A percentile compares a stretch with the other conserved stretches of the same genome.
These are phyloP conservation scores for Ampelomyces quisqualis DNA, from an alignment of 2,329 filamentous ascomycete species.

Conservation along the genomic window DNA sequence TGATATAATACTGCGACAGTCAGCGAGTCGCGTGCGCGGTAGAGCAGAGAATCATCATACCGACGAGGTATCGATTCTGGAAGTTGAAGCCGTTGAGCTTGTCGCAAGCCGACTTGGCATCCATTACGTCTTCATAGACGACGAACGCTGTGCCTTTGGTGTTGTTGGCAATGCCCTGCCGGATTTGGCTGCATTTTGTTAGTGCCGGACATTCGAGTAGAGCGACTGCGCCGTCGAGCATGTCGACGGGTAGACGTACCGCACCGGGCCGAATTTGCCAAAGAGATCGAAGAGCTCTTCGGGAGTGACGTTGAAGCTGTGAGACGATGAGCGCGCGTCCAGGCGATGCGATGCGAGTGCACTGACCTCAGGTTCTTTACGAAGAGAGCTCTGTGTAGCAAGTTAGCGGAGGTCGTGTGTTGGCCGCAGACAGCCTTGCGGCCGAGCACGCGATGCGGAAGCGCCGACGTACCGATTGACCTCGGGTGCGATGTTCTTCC, in stretches of 20 bases:
- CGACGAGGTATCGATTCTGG: slow-evolving; percentile 97
- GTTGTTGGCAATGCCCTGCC: slow-evolving; percentile 93
- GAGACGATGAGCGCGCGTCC: slow-evolving; percentile 13
- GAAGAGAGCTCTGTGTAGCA: slow-evolving; percentile 81
- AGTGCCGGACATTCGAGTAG: slow-evolving; percentile 12
- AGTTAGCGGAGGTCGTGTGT: slow-evolving; percentile 38
- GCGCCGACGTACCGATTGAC: slow-evolving; percentile 79
- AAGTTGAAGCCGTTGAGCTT: slow-evolving; percentile 99
- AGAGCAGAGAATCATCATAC: slow-evolving; percentile 55
- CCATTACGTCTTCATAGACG: slow-evolving; percentile 98
- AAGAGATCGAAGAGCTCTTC: slow-evolving; percentile 99
- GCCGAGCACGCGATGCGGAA: slow-evolving; percentile 16
- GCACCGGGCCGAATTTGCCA: slow-evolving; percentile 93
- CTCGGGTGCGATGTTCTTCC: slow-evolving; percentile 93
- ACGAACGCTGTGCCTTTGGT: slow-evolving; percentile 99
- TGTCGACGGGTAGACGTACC: slow-evolving; percentile 59
- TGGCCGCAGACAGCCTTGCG: slow-evolving; percentile 22
- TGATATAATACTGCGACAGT: slow-evolving; percentile 65
- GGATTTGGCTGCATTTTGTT: slow-evolving; percentile 74
- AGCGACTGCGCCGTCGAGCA: slow-evolving; percentile 11
- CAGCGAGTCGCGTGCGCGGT: slow-evolving; percentile 2
- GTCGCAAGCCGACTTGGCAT: slow-evolving; percentile 98
- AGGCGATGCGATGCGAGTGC: not conserved
- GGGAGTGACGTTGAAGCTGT: slow-evolving; percentile 96
- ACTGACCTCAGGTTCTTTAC: slow-evolving; percentile 96